Conservation (phyloP, 208 protist genomes). For the Crithidia fasciculata region DNA sequence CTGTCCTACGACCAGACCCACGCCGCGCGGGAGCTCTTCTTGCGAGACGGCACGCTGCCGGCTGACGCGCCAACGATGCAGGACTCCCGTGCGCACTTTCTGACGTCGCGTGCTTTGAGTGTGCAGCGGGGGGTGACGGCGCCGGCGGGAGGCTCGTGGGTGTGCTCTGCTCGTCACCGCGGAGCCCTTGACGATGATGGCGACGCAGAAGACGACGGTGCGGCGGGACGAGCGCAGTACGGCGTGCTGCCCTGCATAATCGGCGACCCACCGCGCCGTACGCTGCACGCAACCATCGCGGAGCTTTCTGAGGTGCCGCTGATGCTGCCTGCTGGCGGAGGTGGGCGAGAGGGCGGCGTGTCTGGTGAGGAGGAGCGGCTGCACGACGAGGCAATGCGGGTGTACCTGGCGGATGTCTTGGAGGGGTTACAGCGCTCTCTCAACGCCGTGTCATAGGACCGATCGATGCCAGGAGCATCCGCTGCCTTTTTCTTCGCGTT, state of each 20-base stretch:
- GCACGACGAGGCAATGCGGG: constrained; percentile 44
- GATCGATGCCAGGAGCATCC: not conserved
- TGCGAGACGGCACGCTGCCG: constrained; percentile 36
- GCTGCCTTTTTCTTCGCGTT: not conserved
- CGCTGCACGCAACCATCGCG: constrained; percentile 22
- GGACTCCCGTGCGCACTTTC: constrained; percentile 73
- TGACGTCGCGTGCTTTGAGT: constrained; percentile 47
- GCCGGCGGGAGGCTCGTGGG: constrained; percentile 3
- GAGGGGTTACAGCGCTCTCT: constrained; percentile 53
- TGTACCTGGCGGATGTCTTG: constrained; percentile 60
- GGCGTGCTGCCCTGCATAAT: constrained; percentile 23
- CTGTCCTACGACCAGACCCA: constrained; percentile 66
- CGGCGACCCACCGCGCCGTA: constrained; percentile 22
- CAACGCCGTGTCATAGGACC: constrained; percentile 35
- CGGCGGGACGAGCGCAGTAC: not conserved
- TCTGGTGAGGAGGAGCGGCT: constrained; percentile 12
- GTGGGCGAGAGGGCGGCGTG: not conserved
- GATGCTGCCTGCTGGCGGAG: not conserved
- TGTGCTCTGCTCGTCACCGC: constrained; percentile 1
- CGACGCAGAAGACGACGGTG: not conserved
- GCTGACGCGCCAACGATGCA: constrained; percentile 44
- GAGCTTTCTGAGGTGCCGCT: constrained; percentile 21
- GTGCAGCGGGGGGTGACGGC: constrained; percentile 42
- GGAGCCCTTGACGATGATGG: not conserved
- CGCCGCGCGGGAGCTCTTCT: constrained; percentile 52